Percentiles rank a stretch among this genome's conserved stretches.
phyloP scores from a whole-genome alignment of 2,329 filamentous ascomycete species.

The Teratosphaeria destructans region DNA sequence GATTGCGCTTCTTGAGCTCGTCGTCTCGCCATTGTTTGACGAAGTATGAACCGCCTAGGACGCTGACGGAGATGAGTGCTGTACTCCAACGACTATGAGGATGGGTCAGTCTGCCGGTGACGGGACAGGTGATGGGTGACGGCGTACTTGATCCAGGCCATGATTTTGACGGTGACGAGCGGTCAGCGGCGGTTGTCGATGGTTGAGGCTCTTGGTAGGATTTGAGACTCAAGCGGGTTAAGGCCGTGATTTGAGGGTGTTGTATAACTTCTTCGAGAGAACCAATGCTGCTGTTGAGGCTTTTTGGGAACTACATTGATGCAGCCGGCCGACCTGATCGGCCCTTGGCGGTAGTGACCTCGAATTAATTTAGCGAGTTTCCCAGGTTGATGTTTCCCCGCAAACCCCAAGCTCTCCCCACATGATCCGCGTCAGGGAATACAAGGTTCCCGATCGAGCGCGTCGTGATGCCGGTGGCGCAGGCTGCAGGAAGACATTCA shows the following conservation, averaged over 20 bases:
- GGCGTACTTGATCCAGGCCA: constrained; percentile 1
- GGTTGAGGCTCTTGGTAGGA: not conserved
- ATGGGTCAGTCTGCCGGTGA: not conserved
- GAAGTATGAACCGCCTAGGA: constrained; percentile 14
- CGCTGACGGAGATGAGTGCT: constrained; percentile 16
- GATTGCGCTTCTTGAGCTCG: constrained; percentile 9
- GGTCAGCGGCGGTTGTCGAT: not conserved
- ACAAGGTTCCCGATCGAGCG: too few relatives aligned
- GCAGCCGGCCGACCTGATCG: not conserved
- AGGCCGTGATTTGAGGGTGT: not conserved
- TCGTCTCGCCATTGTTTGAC: constrained; percentile 13
- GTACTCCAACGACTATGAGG: constrained; percentile 17
- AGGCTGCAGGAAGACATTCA: too few relatives aligned
- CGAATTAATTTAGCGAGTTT: too few relatives aligned
- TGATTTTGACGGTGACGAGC: not conserved
- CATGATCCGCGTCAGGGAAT: not conserved
- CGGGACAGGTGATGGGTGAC: not conserved
- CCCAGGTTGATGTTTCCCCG: not conserved
- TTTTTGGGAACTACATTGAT: too few relatives aligned
- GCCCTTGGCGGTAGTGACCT: not conserved
- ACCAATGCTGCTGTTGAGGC: too few relatives aligned
- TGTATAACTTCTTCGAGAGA: not conserved
- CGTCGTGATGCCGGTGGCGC: too few relatives aligned
- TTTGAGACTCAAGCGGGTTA: not conserved
- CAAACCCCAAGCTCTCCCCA: not conserved